Evolutionary conservation across 1,139 yeast genomes (phyloP), one percentile per base, ranked within the genome.

Genomic region (Geotrichum siamense): DNA sequence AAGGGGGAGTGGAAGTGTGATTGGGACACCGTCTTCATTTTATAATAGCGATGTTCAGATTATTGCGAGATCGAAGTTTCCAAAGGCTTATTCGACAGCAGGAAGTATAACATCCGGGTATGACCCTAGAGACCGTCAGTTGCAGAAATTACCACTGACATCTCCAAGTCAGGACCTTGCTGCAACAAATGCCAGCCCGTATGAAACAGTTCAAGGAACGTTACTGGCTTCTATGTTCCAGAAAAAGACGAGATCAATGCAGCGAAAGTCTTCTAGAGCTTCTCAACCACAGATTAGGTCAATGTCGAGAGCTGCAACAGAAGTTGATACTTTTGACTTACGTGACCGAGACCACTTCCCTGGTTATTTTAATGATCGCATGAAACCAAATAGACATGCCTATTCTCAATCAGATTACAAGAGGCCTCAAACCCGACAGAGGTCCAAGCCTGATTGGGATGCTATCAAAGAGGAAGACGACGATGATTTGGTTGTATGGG

Each of bases 401-500:
- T 45, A 41, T 36, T 43, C 48, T 4, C 48, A 45, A 21, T 38
- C 44, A 4, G 48, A 41, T 21, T 45, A 41, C 27, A 27, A 22
- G 2, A 15, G 28, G 33, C 16, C 39, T 33, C 27, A 17, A 22
- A 17, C 9, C 26, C 28, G 25, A 31, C 15, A n/a, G 27, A 19
- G 29, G 10, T n/a, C 35, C 15, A 20, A 32, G 19, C 21, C 26
- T 20, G 9, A 12, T 22, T 8, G 12, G 34, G 15, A 39, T 22
- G 27, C 33, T 17, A n/a, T n/a, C 28, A 26, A 30, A 19, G 45
- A 41, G 19, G 49, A 46, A 20, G 51, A 51, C 5, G 58, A 56
- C 23, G 60, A 56, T 28, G 59, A 58, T 2, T 51, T 56, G 4
- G 52, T 51, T 15, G 53, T 44, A 15, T 56, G 60, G 60, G 60